Evolutionary conservation across 306 rosid species (phyloP).

Genomic region (Ormosia emarginata): DNA sequence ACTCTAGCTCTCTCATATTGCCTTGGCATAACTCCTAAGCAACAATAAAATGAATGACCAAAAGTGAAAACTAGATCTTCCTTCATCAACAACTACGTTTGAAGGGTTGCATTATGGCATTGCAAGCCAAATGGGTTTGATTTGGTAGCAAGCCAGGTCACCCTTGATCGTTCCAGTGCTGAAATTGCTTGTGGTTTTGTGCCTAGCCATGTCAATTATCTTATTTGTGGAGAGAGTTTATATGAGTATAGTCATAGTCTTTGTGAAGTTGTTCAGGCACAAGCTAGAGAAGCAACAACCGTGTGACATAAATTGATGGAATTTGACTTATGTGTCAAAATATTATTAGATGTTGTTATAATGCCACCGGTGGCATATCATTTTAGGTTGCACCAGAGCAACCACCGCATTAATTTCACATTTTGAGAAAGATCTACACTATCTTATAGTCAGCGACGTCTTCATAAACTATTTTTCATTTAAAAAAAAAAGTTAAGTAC

Average conservation of each 20-base stretch:
- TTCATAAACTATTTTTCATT: neutral
- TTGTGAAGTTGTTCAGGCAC: conserved; percentile 50
- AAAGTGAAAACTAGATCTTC: conserved; percentile 23
- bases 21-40: conserved; percentile 62
- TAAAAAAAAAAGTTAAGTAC: too few relatives aligned
- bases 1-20: conserved; percentile 29
- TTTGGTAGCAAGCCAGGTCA: conserved; percentile 56
- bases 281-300: conserved; percentile 59
- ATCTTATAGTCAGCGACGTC: neutral
- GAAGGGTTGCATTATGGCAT: conserved; percentile 31
- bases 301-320: too few relatives aligned
- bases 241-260: conserved; percentile 66
- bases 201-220: conserved; percentile 76
- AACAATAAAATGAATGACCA: conserved; percentile 36
- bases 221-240: conserved; percentile 74
- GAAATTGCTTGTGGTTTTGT: conserved; percentile 44
- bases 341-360: too few relatives aligned
- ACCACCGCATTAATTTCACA: neutral
- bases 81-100: conserved; percentile 17
- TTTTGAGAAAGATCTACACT: neutral
- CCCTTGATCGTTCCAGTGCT: conserved; percentile 67
- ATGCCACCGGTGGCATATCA: too few relatives aligned
- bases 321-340: too few relatives aligned
- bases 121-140: conserved; percentile 39
- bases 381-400: too few relatives aligned